phyloP scores from a whole-genome alignment of 352 stramenopile genomes.

The Pythium coloratum region DNA sequence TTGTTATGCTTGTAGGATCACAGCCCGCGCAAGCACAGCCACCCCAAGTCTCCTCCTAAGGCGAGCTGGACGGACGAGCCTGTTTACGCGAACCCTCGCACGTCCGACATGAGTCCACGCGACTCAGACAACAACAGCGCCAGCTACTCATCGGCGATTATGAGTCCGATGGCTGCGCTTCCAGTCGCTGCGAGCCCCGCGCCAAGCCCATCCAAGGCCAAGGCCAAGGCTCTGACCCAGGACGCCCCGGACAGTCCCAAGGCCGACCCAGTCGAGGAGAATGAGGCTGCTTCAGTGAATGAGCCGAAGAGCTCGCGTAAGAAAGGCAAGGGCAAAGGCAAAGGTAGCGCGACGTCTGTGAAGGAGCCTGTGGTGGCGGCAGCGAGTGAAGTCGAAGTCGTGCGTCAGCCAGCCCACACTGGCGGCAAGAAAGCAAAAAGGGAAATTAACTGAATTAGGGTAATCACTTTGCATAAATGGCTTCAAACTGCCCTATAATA shows the following conservation, averaged over 20 bases:
- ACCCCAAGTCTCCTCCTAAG: conserved; percentile 4
- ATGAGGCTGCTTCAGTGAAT: background rate
- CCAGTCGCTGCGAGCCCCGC: background rate
- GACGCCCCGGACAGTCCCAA: background rate
- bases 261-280: background rate
- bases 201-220: conserved; percentile 1
- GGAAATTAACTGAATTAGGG: conserved; percentile 13
- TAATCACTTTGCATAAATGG: background rate
- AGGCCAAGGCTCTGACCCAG: background rate
- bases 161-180: conserved; percentile 16
- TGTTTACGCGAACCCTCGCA: conserved; percentile 14
- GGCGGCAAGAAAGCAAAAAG: conserved; percentile 24
- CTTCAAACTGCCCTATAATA: background rate
- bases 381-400: conserved; percentile 7
- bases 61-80: background rate
- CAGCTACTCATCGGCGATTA: conserved; percentile 26
- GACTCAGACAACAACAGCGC: conserved; percentile 28
- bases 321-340: conserved; percentile 17
- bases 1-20: conserved; percentile 10
- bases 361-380: conserved; percentile 4
- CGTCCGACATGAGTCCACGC: conserved; percentile 27
- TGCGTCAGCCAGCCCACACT: conserved; percentile 15
- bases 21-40: conserved; percentile 12
- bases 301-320: conserved; percentile 8
- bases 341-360: background rate